phyloP scores from a whole-genome alignment of 83 land plant genomes.

The Diphasiastrum complanatum region DNA sequence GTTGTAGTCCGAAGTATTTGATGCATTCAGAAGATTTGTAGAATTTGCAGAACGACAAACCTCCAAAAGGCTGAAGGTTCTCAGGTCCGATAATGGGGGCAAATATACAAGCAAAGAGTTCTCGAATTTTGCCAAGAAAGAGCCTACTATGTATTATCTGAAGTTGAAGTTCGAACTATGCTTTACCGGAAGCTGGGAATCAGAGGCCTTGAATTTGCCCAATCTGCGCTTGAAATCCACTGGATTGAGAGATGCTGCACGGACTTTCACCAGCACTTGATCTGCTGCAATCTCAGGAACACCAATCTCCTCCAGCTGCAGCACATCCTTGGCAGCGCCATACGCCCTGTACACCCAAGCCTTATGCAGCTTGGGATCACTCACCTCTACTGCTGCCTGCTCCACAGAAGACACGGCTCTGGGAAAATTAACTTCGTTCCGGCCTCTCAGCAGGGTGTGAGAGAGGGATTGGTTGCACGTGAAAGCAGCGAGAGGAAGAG shows the following conservation, averaged over 20 bases:
- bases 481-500: too few species aligned
- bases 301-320: conserved; percentile 30
- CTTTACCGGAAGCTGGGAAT: conserved; percentile 72
- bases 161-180: not conserved
- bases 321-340: conserved; percentile 57
- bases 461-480: too few species aligned
- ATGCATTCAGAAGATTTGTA: too few species aligned
- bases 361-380: too few species aligned
- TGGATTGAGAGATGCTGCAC: conserved; percentile 70
- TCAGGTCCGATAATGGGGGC: not conserved
- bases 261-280: conserved; percentile 63
- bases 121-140: too few species aligned
- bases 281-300: conserved; percentile 57
- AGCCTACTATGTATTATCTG: not conserved
- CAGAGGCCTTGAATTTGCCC: conserved; percentile 79
- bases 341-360: conserved; percentile 71
- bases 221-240: conserved; percentile 63
- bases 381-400: too few species aligned
- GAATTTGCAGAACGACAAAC: too few species aligned
- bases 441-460: too few species aligned
- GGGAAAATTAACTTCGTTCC: too few species aligned
- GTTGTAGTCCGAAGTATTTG: too few species aligned
- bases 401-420: too few species aligned
- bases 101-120: not conserved
- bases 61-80: too few species aligned